Evolutionary conservation across 1,284 basidiomycete species (phyloP), one percentile per base, ranked within the genome.

Genomic region (Fomes fomentarius): DNA sequence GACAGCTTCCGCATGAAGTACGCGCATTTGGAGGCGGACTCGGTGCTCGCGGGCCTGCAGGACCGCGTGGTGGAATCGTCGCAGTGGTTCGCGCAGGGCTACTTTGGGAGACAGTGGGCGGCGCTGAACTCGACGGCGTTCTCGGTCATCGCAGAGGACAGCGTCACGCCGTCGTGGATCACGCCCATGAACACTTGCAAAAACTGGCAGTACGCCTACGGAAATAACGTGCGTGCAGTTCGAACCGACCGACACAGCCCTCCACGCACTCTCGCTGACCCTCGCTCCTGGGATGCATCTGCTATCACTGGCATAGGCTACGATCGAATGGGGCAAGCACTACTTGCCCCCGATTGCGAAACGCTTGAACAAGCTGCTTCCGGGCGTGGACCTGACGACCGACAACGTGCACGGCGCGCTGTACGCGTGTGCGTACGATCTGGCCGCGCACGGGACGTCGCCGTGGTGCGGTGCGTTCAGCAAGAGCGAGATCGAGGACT

Each of bases 341-440:
- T 79, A 78, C 58, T 68, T 76, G 26, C 70, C 68, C 4, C 69
- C 68, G 19, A 76, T 78, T 57, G 66, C 71, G 24, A 61, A 66
- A 26, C 70, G 73, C 30, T 68, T 80, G 26, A 74, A 73, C 55
- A 64, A 61, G 34, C 55, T 71, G 34, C 48, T 78, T 8, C 71
- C 71, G 2, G 69, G 66, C 12, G 59, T 76, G 9, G 62, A 69
- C 54, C 56, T 75, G 21, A 66, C 70, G 33, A 62, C 65, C 34
- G 52, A 66, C 49, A 68, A 73, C 60, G 69, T 71, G 8, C 75
- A 76, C 56, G 77, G 76, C 15, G 77, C 77, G 41, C 63, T 80
- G 19, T 79, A 76, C 60, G 75, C 73, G 7, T 79, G 76, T 53
- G 76, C 77, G 30, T 79, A 76, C 56, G 77, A 78, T 56, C 67